Percentiles rank a stretch among this genome's conserved stretches.
Evolutionary conservation across 2,329 filamentous ascomycete genomes (phyloP).

Genomic region (Aspergillus sp.): DNA sequence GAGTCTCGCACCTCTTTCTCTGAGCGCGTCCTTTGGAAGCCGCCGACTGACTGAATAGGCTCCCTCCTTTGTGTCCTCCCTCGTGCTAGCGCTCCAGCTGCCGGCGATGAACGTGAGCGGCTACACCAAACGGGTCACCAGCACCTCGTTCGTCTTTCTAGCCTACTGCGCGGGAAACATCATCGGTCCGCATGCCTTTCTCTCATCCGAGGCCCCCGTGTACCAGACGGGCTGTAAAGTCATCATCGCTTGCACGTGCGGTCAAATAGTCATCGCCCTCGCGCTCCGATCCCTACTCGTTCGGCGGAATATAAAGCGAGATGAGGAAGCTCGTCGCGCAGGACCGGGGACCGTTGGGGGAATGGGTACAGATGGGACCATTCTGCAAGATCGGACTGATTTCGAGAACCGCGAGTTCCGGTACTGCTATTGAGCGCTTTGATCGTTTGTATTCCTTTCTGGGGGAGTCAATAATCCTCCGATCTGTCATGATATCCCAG

Average conservation of each 20-base stretch:
- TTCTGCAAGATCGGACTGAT: conserved; percentile 26
- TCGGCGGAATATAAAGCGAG: conserved; percentile 21
- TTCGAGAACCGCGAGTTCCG: conserved; percentile 18
- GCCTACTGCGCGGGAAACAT: conserved; percentile 47
- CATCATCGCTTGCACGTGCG: conserved; percentile 40
- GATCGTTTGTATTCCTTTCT: no score
- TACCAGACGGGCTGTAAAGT: conserved; percentile 56
- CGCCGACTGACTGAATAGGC: conserved; percentile 7
- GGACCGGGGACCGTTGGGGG: not conserved
- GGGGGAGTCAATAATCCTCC: no score
- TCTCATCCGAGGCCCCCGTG: conserved; percentile 41
- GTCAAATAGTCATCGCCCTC: conserved; percentile 21
- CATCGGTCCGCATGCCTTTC: conserved; percentile 49
- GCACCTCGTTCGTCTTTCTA: conserved; percentile 47
- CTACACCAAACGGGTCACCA: conserved; percentile 52
- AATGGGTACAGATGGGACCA: conserved; percentile 7
- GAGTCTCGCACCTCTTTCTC: not conserved
- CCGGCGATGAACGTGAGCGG: conserved; percentile 45
- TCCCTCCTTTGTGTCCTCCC: conserved; percentile 50
- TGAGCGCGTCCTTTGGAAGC: not conserved
- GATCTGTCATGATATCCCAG: no score
- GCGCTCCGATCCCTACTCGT: conserved; percentile 18
- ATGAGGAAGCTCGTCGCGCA: conserved; percentile 13
- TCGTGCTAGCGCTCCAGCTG: conserved; percentile 53
- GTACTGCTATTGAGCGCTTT: no score